Evolutionary conservation across 2,329 filamentous ascomycete genomes (phyloP).

Genomic region (Microsporum canis): DNA sequence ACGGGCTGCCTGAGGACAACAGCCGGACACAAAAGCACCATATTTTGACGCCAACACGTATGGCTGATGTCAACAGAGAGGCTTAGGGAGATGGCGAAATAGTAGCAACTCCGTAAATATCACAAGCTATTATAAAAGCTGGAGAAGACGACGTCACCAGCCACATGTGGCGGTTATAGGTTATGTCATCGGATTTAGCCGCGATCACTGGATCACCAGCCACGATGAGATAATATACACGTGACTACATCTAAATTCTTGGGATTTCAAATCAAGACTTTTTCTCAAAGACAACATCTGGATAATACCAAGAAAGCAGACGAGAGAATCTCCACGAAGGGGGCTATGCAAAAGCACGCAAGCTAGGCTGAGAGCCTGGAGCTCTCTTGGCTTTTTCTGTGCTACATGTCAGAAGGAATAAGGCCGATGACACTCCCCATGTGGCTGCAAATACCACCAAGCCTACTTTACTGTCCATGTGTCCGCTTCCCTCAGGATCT

Average conservation of each 20-base stretch:
- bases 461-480: constrained; percentile 51
- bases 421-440: neutral
- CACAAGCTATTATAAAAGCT: neutral
- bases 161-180: neutral
- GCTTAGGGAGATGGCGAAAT: neutral
- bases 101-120: neutral
- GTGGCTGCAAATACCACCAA: constrained; percentile 2
- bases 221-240: neutral
- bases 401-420: neutral
- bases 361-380: neutral
- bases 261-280: neutral
- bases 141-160: neutral
- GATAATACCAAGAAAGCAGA: neutral
- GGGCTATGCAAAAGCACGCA: neutral
- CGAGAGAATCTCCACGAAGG: neutral
- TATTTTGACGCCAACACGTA: neutral
- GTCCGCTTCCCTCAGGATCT: constrained; percentile 44
- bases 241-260: neutral
- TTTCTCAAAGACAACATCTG: neutral
- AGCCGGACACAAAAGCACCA: neutral
- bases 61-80: neutral
- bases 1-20: neutral
- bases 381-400: neutral
- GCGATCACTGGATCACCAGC: neutral
- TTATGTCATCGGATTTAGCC: neutral